Percentiles rank a stretch among this genome's conserved stretches.
Evolutionary conservation across 768 basidiomycete genomes (phyloP).

Genomic region (Mycena sanguinolenta): DNA sequence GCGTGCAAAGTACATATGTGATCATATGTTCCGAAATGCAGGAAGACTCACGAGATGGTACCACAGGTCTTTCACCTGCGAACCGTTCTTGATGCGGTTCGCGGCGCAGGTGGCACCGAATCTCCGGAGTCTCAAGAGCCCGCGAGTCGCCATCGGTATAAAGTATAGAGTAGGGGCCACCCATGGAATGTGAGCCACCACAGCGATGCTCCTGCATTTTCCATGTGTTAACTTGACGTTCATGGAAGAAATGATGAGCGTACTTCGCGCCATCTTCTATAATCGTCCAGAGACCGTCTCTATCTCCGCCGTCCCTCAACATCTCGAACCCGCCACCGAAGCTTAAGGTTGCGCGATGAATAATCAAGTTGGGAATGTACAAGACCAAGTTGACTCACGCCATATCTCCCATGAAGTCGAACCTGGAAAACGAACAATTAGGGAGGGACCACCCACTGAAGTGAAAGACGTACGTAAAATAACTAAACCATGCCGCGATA

Average conservation of each 20-base stretch:
- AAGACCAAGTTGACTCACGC: conserved; percentile 45
- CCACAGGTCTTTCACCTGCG: conserved; percentile 58
- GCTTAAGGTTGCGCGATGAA: conserved; percentile 7
- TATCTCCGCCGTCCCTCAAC: conserved; percentile 57
- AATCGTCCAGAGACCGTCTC: conserved; percentile 60
- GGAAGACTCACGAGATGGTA: conserved; percentile 45
- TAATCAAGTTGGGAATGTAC: background rate
- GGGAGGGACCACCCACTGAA: background rate
- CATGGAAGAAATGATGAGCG: conserved; percentile 9
- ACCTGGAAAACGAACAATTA: conserved; percentile 37
- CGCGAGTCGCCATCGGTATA: conserved; percentile 14
- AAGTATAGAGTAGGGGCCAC: conserved; percentile 16
- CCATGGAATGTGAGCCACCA: conserved; percentile 51
- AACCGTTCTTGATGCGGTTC: conserved; percentile 28
- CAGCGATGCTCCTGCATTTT: conserved; percentile 46
- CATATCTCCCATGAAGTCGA: conserved; percentile 58
- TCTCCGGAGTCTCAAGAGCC: conserved; percentile 5
- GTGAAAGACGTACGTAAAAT: conserved; percentile 51
- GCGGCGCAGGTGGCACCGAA: conserved; percentile 27
- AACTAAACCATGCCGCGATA: conserved; percentile 53
- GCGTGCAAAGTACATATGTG: background rate
- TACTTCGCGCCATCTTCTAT: conserved; percentile 61
- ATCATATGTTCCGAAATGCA: background rate
- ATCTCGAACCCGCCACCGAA: conserved; percentile 48
- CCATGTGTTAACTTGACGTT: no score